Conservation (phyloP, 176 grass and related monocot species). For the Carex myosuroides region DNA sequence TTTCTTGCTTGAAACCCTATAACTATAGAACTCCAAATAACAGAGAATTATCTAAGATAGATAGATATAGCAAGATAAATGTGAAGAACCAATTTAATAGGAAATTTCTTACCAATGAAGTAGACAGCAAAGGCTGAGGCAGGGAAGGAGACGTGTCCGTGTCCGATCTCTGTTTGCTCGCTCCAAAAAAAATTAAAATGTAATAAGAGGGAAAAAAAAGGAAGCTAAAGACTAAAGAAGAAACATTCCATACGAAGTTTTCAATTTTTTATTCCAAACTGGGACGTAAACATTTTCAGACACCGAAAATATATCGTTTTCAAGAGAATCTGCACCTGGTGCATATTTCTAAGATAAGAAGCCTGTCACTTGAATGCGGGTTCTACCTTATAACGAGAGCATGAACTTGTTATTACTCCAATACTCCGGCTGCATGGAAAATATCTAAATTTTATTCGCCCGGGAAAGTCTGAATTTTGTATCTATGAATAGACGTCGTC, state of each 20-base stretch:
- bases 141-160: not conserved
- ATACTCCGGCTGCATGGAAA: not conserved
- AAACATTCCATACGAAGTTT: too few relatives aligned
- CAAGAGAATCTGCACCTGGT: not conserved
- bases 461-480: not conserved
- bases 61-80: not conserved
- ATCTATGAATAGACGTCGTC: not conserved
- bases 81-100: not conserved
- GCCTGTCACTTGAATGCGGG: not conserved
- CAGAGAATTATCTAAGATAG: not conserved
- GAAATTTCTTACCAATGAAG: not conserved
- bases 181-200: too few relatives aligned
- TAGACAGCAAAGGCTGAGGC: not conserved
- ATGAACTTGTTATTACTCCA: not conserved
- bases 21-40: not conserved
- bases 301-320: not conserved
- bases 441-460: not conserved
- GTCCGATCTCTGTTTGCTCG: too few relatives aligned
- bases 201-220: too few relatives aligned
- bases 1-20: not conserved
- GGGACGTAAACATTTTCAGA: not conserved
- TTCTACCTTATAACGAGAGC: not conserved
- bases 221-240: too few relatives aligned
- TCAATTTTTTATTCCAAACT: too few relatives aligned
- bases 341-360: not conserved